Evolutionary conservation across 768 basidiomycete species (phyloP).

Genomic region (Pleurotus djamor): DNA sequence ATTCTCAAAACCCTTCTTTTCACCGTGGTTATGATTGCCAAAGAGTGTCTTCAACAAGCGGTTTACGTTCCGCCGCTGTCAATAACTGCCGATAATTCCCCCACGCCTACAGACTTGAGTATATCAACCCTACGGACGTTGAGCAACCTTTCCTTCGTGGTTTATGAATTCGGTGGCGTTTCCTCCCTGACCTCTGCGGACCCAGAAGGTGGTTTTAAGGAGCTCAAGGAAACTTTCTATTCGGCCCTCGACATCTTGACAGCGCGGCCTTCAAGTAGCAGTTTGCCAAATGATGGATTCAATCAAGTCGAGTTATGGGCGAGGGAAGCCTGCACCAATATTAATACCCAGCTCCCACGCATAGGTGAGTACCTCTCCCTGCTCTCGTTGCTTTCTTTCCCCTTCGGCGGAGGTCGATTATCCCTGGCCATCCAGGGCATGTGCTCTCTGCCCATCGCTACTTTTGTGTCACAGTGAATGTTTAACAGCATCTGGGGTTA

Average conservation of each 20-base stretch:
- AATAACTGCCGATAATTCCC: slow-evolving; percentile 2
- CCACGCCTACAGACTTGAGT: slow-evolving; percentile 45
- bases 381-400: background rate
- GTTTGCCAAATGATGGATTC: background rate
- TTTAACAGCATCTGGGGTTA: too few species aligned
- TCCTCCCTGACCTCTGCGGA: slow-evolving; percentile 36
- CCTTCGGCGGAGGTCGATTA: background rate
- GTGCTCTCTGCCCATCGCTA: background rate
- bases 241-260: slow-evolving; percentile 74
- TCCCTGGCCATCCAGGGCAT: background rate
- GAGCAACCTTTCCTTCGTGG: slow-evolving; percentile 70
- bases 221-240: slow-evolving; percentile 76
- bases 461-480: too few species aligned
- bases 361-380: background rate
- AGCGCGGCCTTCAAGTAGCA: slow-evolving; percentile 12
- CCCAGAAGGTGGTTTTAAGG: slow-evolving; percentile 54
- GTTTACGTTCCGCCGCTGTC: slow-evolving; percentile 46
- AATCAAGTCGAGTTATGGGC: slow-evolving; percentile 25
- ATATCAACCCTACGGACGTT: slow-evolving; percentile 53
- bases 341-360: background rate
- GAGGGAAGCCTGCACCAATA: background rate
- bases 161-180: slow-evolving; percentile 79
- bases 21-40: slow-evolving; percentile 64
- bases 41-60: slow-evolving; percentile 54
- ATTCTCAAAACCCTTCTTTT: slow-evolving; percentile 78